Percentiles rank a stretch among this genome's conserved stretches.
phyloP scores from a whole-genome alignment of 2,329 filamentous ascomycete species.

The Calcarisporium arbuscula region DNA sequence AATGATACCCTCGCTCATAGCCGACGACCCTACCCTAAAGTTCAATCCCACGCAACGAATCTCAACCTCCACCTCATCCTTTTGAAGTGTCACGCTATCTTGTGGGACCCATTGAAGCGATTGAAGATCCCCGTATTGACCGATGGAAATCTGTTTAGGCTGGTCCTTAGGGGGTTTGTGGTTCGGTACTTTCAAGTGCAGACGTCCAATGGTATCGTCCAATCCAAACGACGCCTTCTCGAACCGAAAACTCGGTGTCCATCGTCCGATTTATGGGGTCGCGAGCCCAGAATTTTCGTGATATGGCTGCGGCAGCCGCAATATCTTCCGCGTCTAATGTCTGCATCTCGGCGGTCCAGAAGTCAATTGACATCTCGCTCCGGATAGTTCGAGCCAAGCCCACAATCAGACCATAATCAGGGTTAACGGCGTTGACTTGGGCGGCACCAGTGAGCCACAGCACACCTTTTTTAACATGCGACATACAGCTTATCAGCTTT shows the following conservation, averaged over 20 bases:
- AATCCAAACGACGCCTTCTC: neutral
- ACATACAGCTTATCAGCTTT: neutral
- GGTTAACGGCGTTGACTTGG: neutral
- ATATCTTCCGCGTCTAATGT: neutral
- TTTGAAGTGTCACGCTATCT: neutral
- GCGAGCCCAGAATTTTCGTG: neutral
- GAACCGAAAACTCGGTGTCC: neutral
- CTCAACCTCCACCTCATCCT: slow-evolving; percentile 3
- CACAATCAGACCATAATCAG: slow-evolving; percentile 2
- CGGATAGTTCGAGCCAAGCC: slow-evolving; percentile 6
- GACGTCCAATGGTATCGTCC: neutral
- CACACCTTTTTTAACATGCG: neutral
- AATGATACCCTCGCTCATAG: too few relatives aligned
- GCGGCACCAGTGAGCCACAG: neutral
- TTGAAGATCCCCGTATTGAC: slow-evolving; percentile 1
- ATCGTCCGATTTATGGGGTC: neutral
- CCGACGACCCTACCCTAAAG: slow-evolving; percentile 3
- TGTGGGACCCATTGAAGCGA: slow-evolving; percentile 2
- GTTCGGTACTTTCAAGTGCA: neutral
- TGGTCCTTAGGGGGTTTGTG: neutral
- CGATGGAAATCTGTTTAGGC: slow-evolving; percentile 1
- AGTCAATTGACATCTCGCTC: slow-evolving; percentile 5
- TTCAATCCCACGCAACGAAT: slow-evolving; percentile 5
- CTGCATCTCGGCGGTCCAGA: slow-evolving; percentile 6
- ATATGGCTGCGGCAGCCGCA: neutral